phyloP scores from a whole-genome alignment of 495 filamentous ascomycete genomes.

The Lasiosphaeria miniovina region DNA sequence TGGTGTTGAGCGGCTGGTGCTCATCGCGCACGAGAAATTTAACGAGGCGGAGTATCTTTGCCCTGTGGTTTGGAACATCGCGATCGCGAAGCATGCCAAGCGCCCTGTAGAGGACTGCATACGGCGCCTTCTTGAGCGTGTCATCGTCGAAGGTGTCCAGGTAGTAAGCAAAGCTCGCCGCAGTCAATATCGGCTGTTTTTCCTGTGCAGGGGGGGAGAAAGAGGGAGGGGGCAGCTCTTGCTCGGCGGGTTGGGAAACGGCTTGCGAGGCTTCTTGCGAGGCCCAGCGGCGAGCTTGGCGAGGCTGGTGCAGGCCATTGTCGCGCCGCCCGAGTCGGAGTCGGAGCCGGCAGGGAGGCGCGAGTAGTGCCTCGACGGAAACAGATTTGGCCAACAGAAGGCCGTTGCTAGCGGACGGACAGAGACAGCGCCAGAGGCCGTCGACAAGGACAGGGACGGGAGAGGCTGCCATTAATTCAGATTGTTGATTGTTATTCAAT shows the following conservation, averaged over 20 bases:
- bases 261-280: background rate
- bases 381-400: too few relatives aligned
- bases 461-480: too few relatives aligned
- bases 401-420: constrained; percentile 48
- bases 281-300: background rate
- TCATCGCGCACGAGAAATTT: constrained; percentile 59
- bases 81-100: constrained; percentile 37
- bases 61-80: background rate
- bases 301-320: background rate
- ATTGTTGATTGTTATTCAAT: too few relatives aligned
- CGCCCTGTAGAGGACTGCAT: constrained; percentile 44
- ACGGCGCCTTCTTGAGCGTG: constrained; percentile 14
- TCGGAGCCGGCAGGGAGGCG: too few relatives aligned
- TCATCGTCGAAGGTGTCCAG: too few relatives aligned
- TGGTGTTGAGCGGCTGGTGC: constrained; percentile 58
- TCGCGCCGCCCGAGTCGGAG: background rate
- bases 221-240: background rate
- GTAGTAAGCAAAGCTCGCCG: too few relatives aligned
- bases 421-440: constrained; percentile 66
- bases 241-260: background rate
- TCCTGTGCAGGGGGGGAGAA: background rate
- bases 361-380: too few relatives aligned
- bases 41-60: constrained; percentile 40
- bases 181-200: too few relatives aligned
- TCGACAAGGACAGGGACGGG: constrained; percentile 39